These are phyloP conservation scores for Leptosphaerulina australis DNA, from an alignment of 2,329 filamentous ascomycete species.

Conservation along the genomic window DNA sequence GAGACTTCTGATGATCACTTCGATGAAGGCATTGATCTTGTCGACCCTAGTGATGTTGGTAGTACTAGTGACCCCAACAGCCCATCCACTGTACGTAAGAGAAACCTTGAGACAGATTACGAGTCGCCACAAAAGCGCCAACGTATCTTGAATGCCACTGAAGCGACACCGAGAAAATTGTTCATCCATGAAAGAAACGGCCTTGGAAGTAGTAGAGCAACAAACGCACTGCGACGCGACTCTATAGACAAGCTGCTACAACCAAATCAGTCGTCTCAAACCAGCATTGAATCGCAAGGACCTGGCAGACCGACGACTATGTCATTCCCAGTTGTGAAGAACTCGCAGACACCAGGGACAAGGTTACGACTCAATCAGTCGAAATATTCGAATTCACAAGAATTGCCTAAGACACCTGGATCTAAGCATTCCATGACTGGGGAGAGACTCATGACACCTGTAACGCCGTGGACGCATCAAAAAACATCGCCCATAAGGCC, in stretches of 20 bases:
- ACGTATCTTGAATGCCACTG: constrained; percentile 19
- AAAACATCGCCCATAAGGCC: constrained; percentile 30
- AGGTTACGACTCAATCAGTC: constrained; percentile 71
- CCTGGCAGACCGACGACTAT: constrained; percentile 55
- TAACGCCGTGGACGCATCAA: constrained; percentile 44
- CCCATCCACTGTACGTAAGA: constrained; percentile 27
- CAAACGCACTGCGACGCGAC: constrained; percentile 3
- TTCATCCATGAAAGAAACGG: constrained; percentile 23
- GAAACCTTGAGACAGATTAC: constrained; percentile 17
- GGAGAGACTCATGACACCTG: constrained; percentile 27
- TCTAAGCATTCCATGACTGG: constrained; percentile 26
- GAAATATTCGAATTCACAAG: constrained; percentile 57
- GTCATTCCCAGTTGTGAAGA: constrained; percentile 77
- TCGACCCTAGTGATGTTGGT: constrained; percentile 24
- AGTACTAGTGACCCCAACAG: constrained; percentile 4
- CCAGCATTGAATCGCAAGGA: constrained; percentile 47
- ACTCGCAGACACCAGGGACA: constrained; percentile 70
- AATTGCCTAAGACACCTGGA: constrained; percentile 37
- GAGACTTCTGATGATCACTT: constrained; percentile 17
- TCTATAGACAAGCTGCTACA: constrained; percentile 17
- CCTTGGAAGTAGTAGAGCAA: not conserved
- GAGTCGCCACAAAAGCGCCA: constrained; percentile 23
- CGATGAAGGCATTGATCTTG: constrained; percentile 30
- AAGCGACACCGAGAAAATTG: constrained; percentile 14
- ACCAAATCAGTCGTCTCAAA: constrained; percentile 47